Evolutionary conservation across 1,284 basidiomycete species (phyloP), one percentile per base, ranked within the genome.

Genomic region (Rhodotorula sp.): DNA sequence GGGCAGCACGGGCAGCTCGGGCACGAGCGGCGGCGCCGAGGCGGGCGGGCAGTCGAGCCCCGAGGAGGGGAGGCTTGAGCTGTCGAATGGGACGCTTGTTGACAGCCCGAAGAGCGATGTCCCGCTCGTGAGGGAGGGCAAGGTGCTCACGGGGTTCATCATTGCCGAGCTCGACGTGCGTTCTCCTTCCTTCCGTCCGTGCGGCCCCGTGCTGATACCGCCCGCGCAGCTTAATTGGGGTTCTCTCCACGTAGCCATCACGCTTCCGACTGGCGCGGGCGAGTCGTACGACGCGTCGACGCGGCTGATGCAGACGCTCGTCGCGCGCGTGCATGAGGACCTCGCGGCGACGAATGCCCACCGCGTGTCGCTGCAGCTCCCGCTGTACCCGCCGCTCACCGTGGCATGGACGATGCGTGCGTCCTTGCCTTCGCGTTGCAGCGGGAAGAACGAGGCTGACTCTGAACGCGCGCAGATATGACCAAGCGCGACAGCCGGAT

Each of bases 401-500:
- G 57, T 56, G 12, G 67, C 67, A 21, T 74, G 73, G 73, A 69
- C 64, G 12, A 59, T 74, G 64, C 73, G 72, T 73, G 50, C 56
- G 72, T 63, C 4, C 27, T 9, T 6, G 17, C 6, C 9, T 22
- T 51, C 7, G 32, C 8, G 5, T 22, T 37, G 8, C 13, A 2
- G 9, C 39, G 29, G 34, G 13, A 25, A 9, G 25, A 19, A n/a
- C n/a, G n/a, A 48, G 21, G 50, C 29, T 39, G 32, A 15, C 34
- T 9, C 19, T 32, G 39, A 6, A 1, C 15, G 19, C 4, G 4
- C 27, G 39, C 57, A 73, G 72, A 74, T 58, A 69, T 74, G 64
- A 71, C 64, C 29, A 74, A 74, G 66, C 66, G 73, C 46, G 73
- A 74, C 64, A 64, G 60, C 37, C 69, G 73, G 10, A 71, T 71